Evolutionary conservation across 805 yeast genomes (phyloP).

Genomic region (Lipomyces starkeyi): DNA sequence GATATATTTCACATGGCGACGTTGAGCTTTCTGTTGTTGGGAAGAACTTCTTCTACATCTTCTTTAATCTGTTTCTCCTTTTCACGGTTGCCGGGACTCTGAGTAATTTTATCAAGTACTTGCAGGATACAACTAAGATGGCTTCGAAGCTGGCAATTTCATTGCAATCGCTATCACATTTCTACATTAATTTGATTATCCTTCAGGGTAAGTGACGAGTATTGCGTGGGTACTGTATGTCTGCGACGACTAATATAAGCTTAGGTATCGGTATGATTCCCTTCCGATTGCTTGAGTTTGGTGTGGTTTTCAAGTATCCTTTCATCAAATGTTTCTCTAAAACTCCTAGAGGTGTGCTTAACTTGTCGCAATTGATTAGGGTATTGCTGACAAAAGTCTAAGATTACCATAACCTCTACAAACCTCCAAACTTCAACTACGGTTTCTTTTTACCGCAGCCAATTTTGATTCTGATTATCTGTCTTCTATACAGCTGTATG

Average conservation of each 20-base stretch:
- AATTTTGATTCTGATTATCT: constrained; percentile 78
- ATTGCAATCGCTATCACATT: constrained; percentile 75
- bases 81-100: constrained; percentile 95
- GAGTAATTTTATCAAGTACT: constrained; percentile 74
- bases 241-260: neutral
- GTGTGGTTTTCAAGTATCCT: constrained; percentile 77
- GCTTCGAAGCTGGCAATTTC: constrained; percentile 88
- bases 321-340: constrained; percentile 66
- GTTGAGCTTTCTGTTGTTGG: constrained; percentile 89
- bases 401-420: constrained; percentile 73
- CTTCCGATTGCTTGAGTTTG: constrained; percentile 78
- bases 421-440: constrained; percentile 90
- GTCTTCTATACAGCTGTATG: constrained; percentile 85
- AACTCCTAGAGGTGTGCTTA: constrained; percentile 65
- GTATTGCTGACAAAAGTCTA: neutral
- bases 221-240: neutral
- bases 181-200: constrained; percentile 86
- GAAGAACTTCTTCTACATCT: constrained; percentile 92
- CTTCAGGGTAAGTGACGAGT: constrained; percentile 56
- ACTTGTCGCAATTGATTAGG: neutral
- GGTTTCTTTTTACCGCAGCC: constrained; percentile 94
- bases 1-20: constrained; percentile 88
- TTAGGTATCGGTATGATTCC: constrained; percentile 80
- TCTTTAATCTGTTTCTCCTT: constrained; percentile 90
- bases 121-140: constrained; percentile 87